Conservation (phyloP, 176 grass and related monocot genomes). For the Cenchrus fungigraminus region DNA sequence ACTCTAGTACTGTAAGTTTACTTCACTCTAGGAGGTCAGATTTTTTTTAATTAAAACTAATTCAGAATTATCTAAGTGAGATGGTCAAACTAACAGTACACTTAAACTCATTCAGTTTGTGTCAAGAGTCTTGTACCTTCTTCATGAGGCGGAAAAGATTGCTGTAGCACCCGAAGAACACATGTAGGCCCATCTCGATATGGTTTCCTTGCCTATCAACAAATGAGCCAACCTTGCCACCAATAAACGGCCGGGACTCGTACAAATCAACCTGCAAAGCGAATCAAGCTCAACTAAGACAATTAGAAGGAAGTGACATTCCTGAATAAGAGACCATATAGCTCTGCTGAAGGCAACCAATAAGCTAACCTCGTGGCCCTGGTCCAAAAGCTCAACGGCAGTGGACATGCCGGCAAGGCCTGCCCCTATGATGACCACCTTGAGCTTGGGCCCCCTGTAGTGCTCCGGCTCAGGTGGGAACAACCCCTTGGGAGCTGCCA, state of each 20-base stretch:
- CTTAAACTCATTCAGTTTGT: not conserved
- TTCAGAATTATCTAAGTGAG: not conserved
- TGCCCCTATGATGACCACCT: slow-evolving; percentile 87
- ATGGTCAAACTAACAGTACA: not conserved
- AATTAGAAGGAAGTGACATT: not conserved
- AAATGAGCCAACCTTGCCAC: slow-evolving; percentile 94
- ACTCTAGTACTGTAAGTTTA: not conserved
- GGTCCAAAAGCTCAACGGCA: slow-evolving; percentile 94
- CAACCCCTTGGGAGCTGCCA: slow-evolving; percentile 83
- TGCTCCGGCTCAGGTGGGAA: slow-evolving; percentile 85
- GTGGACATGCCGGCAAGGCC: slow-evolving; percentile 97
- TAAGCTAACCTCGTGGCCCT: slow-evolving; percentile 83
- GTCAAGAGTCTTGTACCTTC: slow-evolving; percentile 57
- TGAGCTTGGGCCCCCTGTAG: slow-evolving; percentile 88
- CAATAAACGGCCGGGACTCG: slow-evolving; percentile 80
- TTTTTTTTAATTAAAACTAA: not conserved
- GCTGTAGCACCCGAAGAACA: slow-evolving; percentile 98
- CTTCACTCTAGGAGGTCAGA: not conserved
- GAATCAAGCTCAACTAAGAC: not conserved
- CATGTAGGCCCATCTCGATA: slow-evolving; percentile 97
- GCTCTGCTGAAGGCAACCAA: not conserved
- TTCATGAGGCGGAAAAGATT: slow-evolving; percentile 98
- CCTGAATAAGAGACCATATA: not conserved
- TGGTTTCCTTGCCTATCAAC: slow-evolving; percentile 89
- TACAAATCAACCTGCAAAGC: slow-evolving; percentile 90